Conservation (phyloP, 2,329 filamentous ascomycete genomes). For the Arthroderma uncinatum region DNA sequence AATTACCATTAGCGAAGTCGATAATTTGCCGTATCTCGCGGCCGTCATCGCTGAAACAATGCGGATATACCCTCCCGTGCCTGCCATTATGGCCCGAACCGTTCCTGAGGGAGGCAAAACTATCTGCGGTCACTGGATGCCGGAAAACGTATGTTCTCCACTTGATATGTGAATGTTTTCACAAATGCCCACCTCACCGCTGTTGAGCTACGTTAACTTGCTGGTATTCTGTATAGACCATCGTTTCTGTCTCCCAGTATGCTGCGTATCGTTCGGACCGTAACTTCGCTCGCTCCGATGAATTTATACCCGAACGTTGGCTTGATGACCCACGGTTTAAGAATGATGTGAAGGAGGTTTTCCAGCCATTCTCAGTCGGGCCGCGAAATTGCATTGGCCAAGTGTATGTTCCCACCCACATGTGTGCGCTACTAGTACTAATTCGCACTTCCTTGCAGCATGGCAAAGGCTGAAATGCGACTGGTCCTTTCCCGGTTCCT, state of each 20-base stretch:
- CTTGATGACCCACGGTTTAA: conserved; percentile 9
- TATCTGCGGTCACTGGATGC: conserved; percentile 16
- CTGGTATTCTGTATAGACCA: neutral
- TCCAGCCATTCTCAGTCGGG: conserved; percentile 16
- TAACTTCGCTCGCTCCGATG: conserved; percentile 17
- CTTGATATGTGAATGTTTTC: neutral
- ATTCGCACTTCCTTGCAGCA: neutral
- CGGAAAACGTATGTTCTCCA: conserved; percentile 11
- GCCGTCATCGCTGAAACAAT: conserved; percentile 19
- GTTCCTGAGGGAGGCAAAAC: conserved; percentile 13
- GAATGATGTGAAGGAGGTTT: conserved; percentile 12
- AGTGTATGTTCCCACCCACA: conserved; percentile 10
- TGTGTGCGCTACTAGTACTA: neutral
- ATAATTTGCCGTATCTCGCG: conserved; percentile 14
- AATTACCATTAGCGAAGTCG: conserved; percentile 8
- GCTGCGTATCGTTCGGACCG: conserved; percentile 10
- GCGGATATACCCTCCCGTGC: conserved; percentile 19
- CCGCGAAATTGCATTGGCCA: conserved; percentile 16
- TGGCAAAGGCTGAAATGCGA: conserved; percentile 19
- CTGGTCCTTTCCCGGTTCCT: conserved; percentile 16
- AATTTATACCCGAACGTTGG: conserved; percentile 19
- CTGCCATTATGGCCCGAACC: conserved; percentile 15
- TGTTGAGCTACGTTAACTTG: neutral
- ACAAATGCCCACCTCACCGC: too few relatives aligned
- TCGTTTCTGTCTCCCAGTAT: conserved; percentile 14